Percentiles rank a stretch among this genome's conserved stretches.
Evolutionary conservation across 192 early-diverging fungal species (phyloP).

Genomic region (Dissophora ornata): DNA sequence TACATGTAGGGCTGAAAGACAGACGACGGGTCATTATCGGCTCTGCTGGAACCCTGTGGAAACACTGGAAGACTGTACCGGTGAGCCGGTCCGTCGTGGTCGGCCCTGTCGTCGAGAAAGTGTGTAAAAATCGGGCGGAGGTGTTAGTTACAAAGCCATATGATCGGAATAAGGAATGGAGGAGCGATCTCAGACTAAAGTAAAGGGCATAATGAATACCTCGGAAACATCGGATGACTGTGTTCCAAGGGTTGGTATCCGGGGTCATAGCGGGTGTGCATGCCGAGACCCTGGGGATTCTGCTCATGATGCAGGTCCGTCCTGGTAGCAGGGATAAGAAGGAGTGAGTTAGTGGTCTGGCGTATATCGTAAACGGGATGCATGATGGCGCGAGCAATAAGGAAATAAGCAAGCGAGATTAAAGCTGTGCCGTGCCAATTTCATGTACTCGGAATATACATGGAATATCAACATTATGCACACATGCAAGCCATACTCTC

Average conservation of each 20-base stretch:
- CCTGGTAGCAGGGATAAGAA: neutral
- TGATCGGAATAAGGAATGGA: neutral
- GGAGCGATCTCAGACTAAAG: no score
- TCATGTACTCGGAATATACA: no score
- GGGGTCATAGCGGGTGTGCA: neutral
- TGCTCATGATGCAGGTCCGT: neutral
- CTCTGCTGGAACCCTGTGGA: constrained; percentile 6
- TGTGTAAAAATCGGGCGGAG: no score
- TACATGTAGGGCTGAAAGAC: constrained; percentile 19
- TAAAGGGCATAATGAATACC: no score
- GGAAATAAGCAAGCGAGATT: no score
- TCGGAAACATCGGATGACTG: neutral
- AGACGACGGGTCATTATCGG: constrained; percentile 1
- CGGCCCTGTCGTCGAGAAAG: constrained; percentile 4
- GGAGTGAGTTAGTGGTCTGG: neutral
- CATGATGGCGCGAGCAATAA: no score
- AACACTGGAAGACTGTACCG: constrained; percentile 23
- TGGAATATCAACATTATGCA: no score
- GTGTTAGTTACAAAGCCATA: neutral
- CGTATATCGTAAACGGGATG: no score
- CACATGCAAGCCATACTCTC: no score
- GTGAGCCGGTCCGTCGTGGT: neutral
- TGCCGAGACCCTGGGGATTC: neutral
- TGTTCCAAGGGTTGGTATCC: constrained; percentile 10
- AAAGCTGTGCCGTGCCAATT: no score